phyloP scores from a whole-genome alignment of 1,284 basidiomycete species.

The Anthracocystis setariae region DNA sequence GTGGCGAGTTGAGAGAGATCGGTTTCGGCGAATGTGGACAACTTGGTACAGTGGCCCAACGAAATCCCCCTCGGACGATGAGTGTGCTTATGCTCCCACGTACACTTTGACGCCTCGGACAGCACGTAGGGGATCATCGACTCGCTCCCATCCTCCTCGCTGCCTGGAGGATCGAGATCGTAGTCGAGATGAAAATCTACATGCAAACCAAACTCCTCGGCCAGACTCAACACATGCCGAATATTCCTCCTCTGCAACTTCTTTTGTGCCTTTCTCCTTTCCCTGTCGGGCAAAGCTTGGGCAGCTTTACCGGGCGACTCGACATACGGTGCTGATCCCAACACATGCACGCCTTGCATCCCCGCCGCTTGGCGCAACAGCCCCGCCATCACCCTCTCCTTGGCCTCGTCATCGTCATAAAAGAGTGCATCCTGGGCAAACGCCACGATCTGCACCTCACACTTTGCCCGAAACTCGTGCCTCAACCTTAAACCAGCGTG shows the following conservation, averaged over 20 bases:
- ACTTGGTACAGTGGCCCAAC: slow-evolving; percentile 46
- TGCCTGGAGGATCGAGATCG: slow-evolving; percentile 21
- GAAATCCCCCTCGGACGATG: slow-evolving; percentile 9
- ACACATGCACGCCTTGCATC: slow-evolving; percentile 6
- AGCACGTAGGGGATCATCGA: slow-evolving; percentile 24
- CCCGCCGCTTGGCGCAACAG: slow-evolving; percentile 21
- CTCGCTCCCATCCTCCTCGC: slow-evolving; percentile 5
- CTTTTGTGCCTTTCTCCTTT: slow-evolving; percentile 8
- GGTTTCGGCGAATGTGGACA: slow-evolving; percentile 21
- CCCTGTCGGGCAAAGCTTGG: background rate
- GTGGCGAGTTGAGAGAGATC: slow-evolving; percentile 4
- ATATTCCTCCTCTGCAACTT: slow-evolving; percentile 18
- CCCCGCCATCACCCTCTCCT: slow-evolving; percentile 20
- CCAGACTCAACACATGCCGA: slow-evolving; percentile 19
- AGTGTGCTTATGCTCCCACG: slow-evolving; percentile 3
- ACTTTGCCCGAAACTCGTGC: slow-evolving; percentile 4
- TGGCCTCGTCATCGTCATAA: slow-evolving; percentile 18
- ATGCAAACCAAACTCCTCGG: slow-evolving; percentile 12
- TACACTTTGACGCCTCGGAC: background rate
- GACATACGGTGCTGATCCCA: slow-evolving; percentile 49
- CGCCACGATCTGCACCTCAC: slow-evolving; percentile 30
- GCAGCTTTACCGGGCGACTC: slow-evolving; percentile 13
- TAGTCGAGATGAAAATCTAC: slow-evolving; percentile 58
- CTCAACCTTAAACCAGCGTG: slow-evolving; percentile 25
- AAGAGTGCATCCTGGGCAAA: slow-evolving; percentile 53